Base-by-base conservation (phyloP, 306 rosid species). In the Malus asiatica region DNA sequence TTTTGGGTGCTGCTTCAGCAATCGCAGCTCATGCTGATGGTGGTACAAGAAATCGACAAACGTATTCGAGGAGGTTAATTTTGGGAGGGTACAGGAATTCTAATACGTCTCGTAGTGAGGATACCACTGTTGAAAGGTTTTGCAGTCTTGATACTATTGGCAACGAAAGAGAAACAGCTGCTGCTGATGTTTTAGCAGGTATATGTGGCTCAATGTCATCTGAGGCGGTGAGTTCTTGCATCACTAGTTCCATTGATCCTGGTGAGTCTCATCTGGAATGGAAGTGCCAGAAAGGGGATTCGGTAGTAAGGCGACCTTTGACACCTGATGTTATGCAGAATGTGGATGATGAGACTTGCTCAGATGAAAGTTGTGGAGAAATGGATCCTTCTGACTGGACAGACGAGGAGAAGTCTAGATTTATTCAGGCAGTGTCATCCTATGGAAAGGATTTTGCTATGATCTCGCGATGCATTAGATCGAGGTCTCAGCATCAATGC, bases 171-270 rank as follows among this genome's bases (percentile, higher is more conserved):
- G 99, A 90, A 82, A 83, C 92, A 57, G 93, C 76, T 68, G 99
- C 97, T 35, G 97, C 95, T 83, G 97, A 90, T 86, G 97, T 95
- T 15, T 83, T 95, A 76, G 99, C 98, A 46, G 97, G 97, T 69
- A 89, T 94, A 66, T 89, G 92, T 74, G 92, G 96, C 66, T 92
- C 97, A 20, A 58, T 90, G 42, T 87, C 98, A 57, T 90, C 97
- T 0, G 99, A 96, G 86, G 96, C 90, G n/a, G 80, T 93, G 81
- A 87, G 94, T 69, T 92, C 97, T 73, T 90, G 97, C 79, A 77
- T 88, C 33, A 90, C 98, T 46, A 88, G 91, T 77, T 90, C 96
- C 46, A 71, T 84, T 82, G 96, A 87, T 77, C 93, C 90, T 38
- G 83, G 70, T 2, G 97, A 90, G 66, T 78, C 86, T 77, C 74